phyloP scores from a whole-genome alignment of 73 alveolate species.

The Stentor roeselii region DNA sequence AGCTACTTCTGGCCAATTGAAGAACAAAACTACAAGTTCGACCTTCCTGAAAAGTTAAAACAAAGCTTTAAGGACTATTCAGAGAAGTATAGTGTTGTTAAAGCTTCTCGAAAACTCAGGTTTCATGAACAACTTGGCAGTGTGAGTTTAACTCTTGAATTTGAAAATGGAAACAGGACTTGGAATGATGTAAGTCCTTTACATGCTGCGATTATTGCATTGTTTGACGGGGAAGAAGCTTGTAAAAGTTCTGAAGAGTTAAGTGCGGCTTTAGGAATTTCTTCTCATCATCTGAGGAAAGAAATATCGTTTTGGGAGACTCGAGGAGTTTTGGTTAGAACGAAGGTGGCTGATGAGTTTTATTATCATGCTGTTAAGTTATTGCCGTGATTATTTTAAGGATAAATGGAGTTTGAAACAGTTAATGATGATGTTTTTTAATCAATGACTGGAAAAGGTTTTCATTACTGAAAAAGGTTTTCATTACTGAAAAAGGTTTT shows the following conservation, averaged over 20 bases:
- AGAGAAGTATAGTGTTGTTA: slow-evolving; percentile 41
- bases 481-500: too few species aligned
- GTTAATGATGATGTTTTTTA: too few species aligned
- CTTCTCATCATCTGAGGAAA: slow-evolving; percentile 55
- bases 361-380: slow-evolving; percentile 18
- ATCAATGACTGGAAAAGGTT: too few species aligned
- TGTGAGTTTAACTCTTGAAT: slow-evolving; percentile 63
- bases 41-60: slow-evolving; percentile 57
- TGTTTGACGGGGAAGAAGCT: slow-evolving; percentile 72
- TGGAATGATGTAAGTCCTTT: slow-evolving; percentile 71
- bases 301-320: slow-evolving; percentile 76
- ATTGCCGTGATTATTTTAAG: not conserved
- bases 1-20: slow-evolving; percentile 62
- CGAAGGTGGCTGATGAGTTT: slow-evolving; percentile 35
- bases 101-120: slow-evolving; percentile 60
- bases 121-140: slow-evolving; percentile 72
- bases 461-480: too few species aligned
- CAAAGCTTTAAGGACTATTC: slow-evolving; percentile 46
- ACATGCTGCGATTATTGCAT: slow-evolving; percentile 75
- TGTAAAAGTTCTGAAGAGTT: slow-evolving; percentile 66
- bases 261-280: slow-evolving; percentile 61
- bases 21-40: slow-evolving; percentile 47
- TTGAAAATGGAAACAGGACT: slow-evolving; percentile 70
- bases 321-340: slow-evolving; percentile 71
- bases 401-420: too few species aligned